Evolutionary conservation across 176 grass and related monocot genomes (phyloP).

Genomic region (Chrysopogon serrulatus): DNA sequence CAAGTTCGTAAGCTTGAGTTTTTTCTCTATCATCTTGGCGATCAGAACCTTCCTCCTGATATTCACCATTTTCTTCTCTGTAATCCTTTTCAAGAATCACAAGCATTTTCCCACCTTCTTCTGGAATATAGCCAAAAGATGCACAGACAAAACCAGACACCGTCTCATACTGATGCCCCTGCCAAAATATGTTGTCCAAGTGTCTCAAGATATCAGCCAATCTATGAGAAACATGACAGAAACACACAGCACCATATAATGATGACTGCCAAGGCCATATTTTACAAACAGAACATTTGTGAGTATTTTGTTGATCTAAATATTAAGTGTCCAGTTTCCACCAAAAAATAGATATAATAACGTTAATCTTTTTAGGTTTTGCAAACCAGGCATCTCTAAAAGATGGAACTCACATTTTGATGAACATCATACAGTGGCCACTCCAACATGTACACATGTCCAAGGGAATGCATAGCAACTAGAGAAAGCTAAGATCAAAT

Average conservation of each 20-base stretch:
- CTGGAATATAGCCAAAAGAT: constrained; percentile 91
- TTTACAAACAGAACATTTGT: background rate
- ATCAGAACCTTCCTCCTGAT: constrained; percentile 58
- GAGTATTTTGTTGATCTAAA: constrained; percentile 6
- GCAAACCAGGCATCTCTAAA: background rate
- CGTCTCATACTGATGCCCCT: constrained; percentile 90
- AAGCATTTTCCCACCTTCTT: constrained; percentile 72
- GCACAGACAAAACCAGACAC: constrained; percentile 98
- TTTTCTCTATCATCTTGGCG: constrained; percentile 57
- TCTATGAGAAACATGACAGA: constrained; percentile 17
- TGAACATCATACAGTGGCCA: background rate
- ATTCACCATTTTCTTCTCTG: constrained; percentile 55
- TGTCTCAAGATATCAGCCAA: constrained; percentile 12
- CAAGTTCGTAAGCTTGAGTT: constrained; percentile 84
- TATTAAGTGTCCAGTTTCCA: background rate
- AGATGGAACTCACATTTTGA: constrained; percentile 7
- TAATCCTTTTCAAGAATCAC: constrained; percentile 80
- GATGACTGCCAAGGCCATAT: background rate
- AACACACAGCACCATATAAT: background rate
- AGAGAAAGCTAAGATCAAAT: constrained; percentile 9
- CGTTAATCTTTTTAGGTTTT: background rate
- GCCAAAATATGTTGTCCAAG: constrained; percentile 25
- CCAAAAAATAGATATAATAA: background rate
- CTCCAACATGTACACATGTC: background rate
- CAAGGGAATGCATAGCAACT: background rate